Conservation (phyloP, 2,329 filamentous ascomycete species). For the Cryphonectria japonica region DNA sequence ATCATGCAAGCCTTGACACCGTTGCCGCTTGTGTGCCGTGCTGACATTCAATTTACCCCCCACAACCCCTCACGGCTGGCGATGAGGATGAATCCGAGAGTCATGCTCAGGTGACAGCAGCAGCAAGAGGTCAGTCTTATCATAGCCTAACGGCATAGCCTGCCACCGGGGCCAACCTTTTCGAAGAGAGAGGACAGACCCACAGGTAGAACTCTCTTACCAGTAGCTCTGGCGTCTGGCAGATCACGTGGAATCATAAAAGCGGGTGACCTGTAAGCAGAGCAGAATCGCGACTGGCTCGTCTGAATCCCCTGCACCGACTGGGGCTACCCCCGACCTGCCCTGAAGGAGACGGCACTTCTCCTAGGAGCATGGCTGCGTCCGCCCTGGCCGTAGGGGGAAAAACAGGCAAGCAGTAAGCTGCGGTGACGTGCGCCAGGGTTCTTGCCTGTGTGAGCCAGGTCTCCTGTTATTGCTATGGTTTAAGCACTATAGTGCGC, state of each 20-base stretch:
- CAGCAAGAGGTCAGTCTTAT: background rate
- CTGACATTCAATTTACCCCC: background rate
- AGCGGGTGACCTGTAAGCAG: conserved; percentile 2
- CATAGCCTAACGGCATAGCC: background rate
- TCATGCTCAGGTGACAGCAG: background rate
- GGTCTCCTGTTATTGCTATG: conserved; percentile 11
- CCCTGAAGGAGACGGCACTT: conserved; percentile 20
- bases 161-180: background rate
- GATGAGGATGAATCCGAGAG: too few species aligned
- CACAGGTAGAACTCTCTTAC: background rate
- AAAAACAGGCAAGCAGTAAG: background rate
- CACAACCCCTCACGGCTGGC: background rate
- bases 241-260: background rate
- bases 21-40: background rate
- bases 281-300: conserved; percentile 24
- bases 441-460: conserved; percentile 12
- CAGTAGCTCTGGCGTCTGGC: background rate
- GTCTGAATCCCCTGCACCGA: conserved; percentile 1
- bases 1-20: background rate
- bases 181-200: background rate
- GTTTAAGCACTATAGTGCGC: background rate
- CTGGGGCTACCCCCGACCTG: conserved; percentile 17
- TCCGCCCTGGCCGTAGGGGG: background rate
- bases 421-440: conserved; percentile 10
- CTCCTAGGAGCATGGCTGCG: conserved; percentile 5